A percentile compares a stretch with the other conserved stretches of the same genome.
Evolutionary conservation across 164 flowering plant species (phyloP).

Genomic region (Vitis rotundifolia): DNA sequence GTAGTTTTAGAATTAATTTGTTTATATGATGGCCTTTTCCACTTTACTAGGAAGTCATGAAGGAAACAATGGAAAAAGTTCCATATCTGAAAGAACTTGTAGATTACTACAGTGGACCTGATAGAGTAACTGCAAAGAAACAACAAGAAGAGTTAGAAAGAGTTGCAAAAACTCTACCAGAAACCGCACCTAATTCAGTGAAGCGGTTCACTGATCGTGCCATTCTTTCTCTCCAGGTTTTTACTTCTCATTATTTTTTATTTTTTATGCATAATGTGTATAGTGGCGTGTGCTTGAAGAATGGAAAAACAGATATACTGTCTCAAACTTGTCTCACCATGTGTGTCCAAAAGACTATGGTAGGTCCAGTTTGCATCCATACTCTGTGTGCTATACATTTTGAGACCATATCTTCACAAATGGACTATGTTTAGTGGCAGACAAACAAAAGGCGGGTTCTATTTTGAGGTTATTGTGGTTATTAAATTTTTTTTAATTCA

Average conservation of each 20-base stretch:
- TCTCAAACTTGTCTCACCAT: too few relatives aligned
- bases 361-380: too few relatives aligned
- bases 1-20: background rate
- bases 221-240: constrained; percentile 83
- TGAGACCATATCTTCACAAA: too few relatives aligned
- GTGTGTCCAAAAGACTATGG: too few relatives aligned
- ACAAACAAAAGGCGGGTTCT: too few relatives aligned
- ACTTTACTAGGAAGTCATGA: constrained; percentile 53
- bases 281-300: too few relatives aligned
- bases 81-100: constrained; percentile 68
- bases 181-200: constrained; percentile 63
- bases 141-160: constrained; percentile 73
- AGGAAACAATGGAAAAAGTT: constrained; percentile 60
- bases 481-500: too few relatives aligned
- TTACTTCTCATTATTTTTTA: background rate
- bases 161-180: constrained; percentile 76
- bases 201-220: constrained; percentile 70
- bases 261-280: too few relatives aligned
- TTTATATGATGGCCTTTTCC: background rate
- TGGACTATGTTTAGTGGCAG: too few relatives aligned
- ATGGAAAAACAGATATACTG: too few relatives aligned
- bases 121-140: constrained; percentile 76
- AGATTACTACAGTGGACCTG: constrained; percentile 75
- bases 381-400: too few relatives aligned
- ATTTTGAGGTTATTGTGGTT: too few relatives aligned